phyloP scores from a whole-genome alignment of 1,139 yeast genomes.

The Saccharomycopsis crataegensis region DNA sequence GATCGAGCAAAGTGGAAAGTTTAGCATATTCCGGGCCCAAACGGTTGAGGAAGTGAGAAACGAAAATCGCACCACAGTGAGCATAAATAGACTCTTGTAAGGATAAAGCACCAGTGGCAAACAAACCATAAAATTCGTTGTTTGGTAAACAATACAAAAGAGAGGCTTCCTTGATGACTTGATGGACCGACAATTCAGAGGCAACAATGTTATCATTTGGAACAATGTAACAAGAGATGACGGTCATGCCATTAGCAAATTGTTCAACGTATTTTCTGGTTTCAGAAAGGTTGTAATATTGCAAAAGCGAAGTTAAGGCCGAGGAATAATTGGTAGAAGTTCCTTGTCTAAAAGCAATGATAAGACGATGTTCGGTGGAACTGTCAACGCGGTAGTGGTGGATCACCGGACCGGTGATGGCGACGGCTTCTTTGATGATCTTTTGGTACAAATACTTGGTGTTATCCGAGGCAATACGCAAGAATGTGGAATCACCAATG shows the following conservation, averaged over 20 bases:
- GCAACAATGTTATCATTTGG: constrained; percentile 39
- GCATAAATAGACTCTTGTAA: constrained; percentile 93
- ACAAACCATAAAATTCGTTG: constrained; percentile 69
- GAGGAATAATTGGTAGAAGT: constrained; percentile 84
- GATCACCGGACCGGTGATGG: constrained; percentile 87
- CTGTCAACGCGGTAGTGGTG: constrained; percentile 79
- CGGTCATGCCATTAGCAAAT: constrained; percentile 80
- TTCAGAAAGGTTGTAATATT: constrained; percentile 79
- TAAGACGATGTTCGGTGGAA: constrained; percentile 72
- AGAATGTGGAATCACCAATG: constrained; percentile 78
- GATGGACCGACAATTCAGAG: constrained; percentile 71
- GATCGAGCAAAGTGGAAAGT: constrained; percentile 56
- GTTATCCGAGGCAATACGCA: constrained; percentile 70
- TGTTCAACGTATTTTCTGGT: constrained; percentile 93
- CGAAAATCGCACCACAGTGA: constrained; percentile 88
- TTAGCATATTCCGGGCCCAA: constrained; percentile 85
- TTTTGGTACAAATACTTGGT: constrained; percentile 73
- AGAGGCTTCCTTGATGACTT: constrained; percentile 91
- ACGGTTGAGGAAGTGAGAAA: constrained; percentile 89
- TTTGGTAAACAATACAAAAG: constrained; percentile 87
- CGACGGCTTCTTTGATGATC: constrained; percentile 61
- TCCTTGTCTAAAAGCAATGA: constrained; percentile 82
- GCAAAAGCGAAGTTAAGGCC: constrained; percentile 81
- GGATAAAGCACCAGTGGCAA: constrained; percentile 72
- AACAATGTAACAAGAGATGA: constrained; percentile 78